Percentiles rank a stretch among this genome's conserved stretches.
phyloP scores from a whole-genome alignment of 768 basidiomycete species.

The Tubosaeta brunneosetosa region DNA sequence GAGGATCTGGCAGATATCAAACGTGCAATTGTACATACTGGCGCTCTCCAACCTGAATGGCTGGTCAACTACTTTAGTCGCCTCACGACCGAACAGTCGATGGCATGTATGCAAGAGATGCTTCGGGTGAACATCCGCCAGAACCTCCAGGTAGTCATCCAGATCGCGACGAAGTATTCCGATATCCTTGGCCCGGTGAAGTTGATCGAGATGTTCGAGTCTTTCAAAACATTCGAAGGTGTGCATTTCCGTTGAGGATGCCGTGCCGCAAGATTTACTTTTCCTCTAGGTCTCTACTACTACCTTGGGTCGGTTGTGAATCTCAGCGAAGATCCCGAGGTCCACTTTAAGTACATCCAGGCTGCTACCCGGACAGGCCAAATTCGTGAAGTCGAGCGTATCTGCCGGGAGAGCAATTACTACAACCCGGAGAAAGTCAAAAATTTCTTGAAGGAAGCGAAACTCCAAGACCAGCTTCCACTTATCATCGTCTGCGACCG shows the following conservation, averaged over 20 bases:
- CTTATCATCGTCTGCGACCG: slow-evolving; percentile 99
- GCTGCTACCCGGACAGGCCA: slow-evolving; percentile 97
- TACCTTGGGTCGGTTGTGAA: slow-evolving; percentile 98
- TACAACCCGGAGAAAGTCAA: slow-evolving; percentile 99
- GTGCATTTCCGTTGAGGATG: not conserved
- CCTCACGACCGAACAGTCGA: slow-evolving; percentile 94
- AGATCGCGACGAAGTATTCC: slow-evolving; percentile 98
- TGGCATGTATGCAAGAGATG: slow-evolving; percentile 97
- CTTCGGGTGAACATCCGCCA: slow-evolving; percentile 94
- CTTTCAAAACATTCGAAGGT: slow-evolving; percentile 97
- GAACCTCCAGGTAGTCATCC: slow-evolving; percentile 93
- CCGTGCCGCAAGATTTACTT: not conserved
- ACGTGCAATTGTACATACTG: slow-evolving; percentile 92
- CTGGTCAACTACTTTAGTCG: slow-evolving; percentile 95
- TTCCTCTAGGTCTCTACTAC: slow-evolving; percentile 78
- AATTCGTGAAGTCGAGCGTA: slow-evolving; percentile 97
- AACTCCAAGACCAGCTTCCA: slow-evolving; percentile 92
- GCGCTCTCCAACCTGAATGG: slow-evolving; percentile 88
- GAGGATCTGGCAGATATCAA: slow-evolving; percentile 99
- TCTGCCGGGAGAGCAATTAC: slow-evolving; percentile 93
- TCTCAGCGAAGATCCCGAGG: slow-evolving; percentile 91
- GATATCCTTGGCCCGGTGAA: slow-evolving; percentile 96
- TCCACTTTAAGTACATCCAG: slow-evolving; percentile 99
- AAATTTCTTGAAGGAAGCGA: slow-evolving; percentile 99
- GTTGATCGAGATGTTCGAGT: slow-evolving; percentile 97